Conservation (phyloP, 2,329 filamentous ascomycete species). For the Scedosporium minutisporum region DNA sequence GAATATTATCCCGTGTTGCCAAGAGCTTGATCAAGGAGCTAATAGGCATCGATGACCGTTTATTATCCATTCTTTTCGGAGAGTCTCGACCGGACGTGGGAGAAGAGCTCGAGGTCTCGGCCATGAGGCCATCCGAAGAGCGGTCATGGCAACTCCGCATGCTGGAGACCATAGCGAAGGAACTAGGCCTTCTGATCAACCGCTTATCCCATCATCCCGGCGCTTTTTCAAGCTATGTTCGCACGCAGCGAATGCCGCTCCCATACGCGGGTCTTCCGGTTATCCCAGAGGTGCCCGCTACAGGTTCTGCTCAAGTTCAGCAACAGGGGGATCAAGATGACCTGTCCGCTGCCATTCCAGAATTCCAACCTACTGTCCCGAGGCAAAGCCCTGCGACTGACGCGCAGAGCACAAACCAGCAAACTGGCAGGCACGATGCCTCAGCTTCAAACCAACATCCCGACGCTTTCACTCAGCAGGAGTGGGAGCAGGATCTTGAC, state of each 20-base stretch:
- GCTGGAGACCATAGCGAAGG: conserved; percentile 74
- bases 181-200: conserved; percentile 75
- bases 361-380: conserved; percentile 40
- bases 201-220: conserved; percentile 74
- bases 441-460: background rate
- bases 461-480: conserved; percentile 54
- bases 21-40: conserved; percentile 79
- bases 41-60: conserved; percentile 79
- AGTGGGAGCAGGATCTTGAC: conserved; percentile 91
- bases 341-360: conserved; percentile 34
- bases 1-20: conserved; percentile 73
- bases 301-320: conserved; percentile 20
- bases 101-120: conserved; percentile 9
- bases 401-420: background rate
- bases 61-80: conserved; percentile 80
- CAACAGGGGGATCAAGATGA: conserved; percentile 30
- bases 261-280: conserved; percentile 72
- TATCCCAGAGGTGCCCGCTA: conserved; percentile 38
- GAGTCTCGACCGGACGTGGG: conserved; percentile 21
- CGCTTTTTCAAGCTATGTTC: conserved; percentile 74
- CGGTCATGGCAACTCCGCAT: conserved; percentile 66
- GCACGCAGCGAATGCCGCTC: conserved; percentile 52
- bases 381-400: conserved; percentile 16
- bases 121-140: conserved; percentile 23
- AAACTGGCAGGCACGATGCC: background rate